Percentiles rank a stretch among this genome's conserved stretches.
phyloP scores from a whole-genome alignment of 2,329 filamentous ascomycete genomes.

The Colletotrichum viniferum region DNA sequence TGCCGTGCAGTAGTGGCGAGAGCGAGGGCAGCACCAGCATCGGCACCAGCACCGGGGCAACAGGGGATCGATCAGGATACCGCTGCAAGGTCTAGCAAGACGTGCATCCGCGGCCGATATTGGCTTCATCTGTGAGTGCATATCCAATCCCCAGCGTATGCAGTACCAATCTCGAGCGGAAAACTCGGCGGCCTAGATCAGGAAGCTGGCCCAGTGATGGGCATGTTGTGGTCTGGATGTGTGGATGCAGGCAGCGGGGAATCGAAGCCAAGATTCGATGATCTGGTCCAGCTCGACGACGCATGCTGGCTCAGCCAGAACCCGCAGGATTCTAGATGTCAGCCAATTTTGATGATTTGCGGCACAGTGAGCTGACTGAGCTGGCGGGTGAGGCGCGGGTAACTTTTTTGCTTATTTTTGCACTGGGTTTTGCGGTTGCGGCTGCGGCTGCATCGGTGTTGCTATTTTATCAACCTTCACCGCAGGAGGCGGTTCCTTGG shows the following conservation, averaged over 20 bases:
- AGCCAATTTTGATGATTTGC: background rate
- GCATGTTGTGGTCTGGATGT: background rate
- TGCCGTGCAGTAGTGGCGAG: background rate
- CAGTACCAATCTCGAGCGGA: background rate
- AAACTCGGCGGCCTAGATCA: background rate
- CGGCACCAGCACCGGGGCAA: background rate
- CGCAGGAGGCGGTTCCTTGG: background rate
- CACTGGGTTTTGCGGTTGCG: background rate
- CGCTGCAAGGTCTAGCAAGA: background rate
- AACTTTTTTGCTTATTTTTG: background rate
- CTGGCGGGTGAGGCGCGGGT: background rate
- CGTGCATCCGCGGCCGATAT: background rate
- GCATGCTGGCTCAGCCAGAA: background rate
- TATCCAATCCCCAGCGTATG: background rate
- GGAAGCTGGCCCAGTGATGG: conserved; percentile 13
- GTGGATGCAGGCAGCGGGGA: background rate
- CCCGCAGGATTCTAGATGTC: background rate
- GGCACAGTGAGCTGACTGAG: background rate
- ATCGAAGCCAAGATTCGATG: background rate
- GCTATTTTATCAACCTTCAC: background rate
- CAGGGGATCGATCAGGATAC: background rate
- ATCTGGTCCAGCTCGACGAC: background rate
- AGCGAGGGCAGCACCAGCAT: background rate
- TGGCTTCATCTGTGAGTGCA: background rate
- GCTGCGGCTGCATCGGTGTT: background rate